A percentile compares a stretch with the other conserved stretches of the same genome.
These are phyloP conservation scores for Phialocephala sp. DNA, from an alignment of 2,329 filamentous ascomycete genomes.

Conservation along the genomic window DNA sequence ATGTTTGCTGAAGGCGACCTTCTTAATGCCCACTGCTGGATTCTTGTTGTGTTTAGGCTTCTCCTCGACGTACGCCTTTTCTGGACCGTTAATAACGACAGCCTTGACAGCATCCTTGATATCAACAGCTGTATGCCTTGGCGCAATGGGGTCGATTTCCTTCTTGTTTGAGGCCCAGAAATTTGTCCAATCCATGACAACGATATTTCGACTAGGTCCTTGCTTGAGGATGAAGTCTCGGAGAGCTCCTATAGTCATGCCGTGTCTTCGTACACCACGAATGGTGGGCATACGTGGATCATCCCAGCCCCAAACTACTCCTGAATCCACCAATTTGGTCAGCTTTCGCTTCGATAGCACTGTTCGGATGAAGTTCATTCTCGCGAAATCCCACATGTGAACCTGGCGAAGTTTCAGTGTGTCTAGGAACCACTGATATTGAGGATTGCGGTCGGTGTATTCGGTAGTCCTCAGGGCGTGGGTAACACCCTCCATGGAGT, in stretches of 20 bases:
- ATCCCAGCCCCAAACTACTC: slow-evolving; percentile 83
- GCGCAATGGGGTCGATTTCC: slow-evolving; percentile 78
- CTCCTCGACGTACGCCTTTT: slow-evolving; percentile 68
- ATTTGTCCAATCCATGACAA: slow-evolving; percentile 81
- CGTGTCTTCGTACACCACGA: slow-evolving; percentile 77
- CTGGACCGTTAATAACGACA: slow-evolving; percentile 68
- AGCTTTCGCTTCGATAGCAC: slow-evolving; percentile 88
- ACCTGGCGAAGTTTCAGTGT: slow-evolving; percentile 76
- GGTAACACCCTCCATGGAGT: slow-evolving; percentile 81
- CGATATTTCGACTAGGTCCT: slow-evolving; percentile 82
- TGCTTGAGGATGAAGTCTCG: slow-evolving; percentile 86
- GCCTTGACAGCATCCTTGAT: slow-evolving; percentile 75
- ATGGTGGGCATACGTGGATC: slow-evolving; percentile 87
- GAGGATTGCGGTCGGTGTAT: slow-evolving; percentile 85
- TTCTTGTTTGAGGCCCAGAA: slow-evolving; percentile 79
- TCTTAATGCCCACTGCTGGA: slow-evolving; percentile 81
- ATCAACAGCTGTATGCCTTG: slow-evolving; percentile 75
- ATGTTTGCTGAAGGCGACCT: slow-evolving; percentile 76
- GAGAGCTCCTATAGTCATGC: slow-evolving; percentile 79
- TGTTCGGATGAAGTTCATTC: slow-evolving; percentile 84
- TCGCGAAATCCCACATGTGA: slow-evolving; percentile 84
- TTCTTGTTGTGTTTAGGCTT: slow-evolving; percentile 93
- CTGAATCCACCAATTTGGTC: slow-evolving; percentile 79
- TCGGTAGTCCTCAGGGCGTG: slow-evolving; percentile 84
- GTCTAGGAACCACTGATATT: slow-evolving; percentile 86